Evolutionary conservation across 441 rosid genomes (phyloP).

Genomic region (Gossypium laxum): DNA sequence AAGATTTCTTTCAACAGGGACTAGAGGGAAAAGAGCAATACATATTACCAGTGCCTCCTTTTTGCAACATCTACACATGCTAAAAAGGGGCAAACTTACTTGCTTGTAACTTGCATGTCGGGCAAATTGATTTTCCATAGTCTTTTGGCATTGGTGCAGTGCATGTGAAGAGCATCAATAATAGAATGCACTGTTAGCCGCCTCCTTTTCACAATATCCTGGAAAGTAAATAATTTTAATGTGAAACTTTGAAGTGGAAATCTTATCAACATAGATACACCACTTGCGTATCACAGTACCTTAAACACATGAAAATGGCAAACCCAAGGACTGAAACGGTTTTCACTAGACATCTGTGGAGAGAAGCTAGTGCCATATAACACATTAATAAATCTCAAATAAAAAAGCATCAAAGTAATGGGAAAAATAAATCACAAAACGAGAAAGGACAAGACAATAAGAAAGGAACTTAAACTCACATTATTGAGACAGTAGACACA

Average conservation of each 20-base stretch:
- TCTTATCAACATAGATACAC: constrained; percentile 5
- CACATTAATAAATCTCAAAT: constrained; percentile 19
- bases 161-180: constrained; percentile 39
- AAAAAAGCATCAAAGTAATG: constrained; percentile 7
- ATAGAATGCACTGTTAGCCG: constrained; percentile 37
- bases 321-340: constrained; percentile 60
- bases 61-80: not conserved
- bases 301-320: constrained; percentile 71
- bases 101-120: constrained; percentile 36
- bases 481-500: constrained; percentile 60
- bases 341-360: constrained; percentile 29
- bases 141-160: constrained; percentile 25
- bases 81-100: constrained; percentile 41
- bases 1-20: not conserved
- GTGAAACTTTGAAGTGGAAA: constrained; percentile 18
- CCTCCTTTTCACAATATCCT: constrained; percentile 58
- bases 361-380: constrained; percentile 47
- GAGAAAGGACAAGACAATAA: not conserved
- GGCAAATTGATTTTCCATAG: constrained; percentile 31
- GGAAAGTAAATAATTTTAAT: constrained; percentile 19
- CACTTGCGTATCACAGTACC: constrained; percentile 32
- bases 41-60: not conserved
- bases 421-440: not conserved
- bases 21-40: not conserved
- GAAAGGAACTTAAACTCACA: constrained; percentile 38